These are phyloP conservation scores for Odonthalia washingtoniensis DNA, from an alignment of 31 red algal genomes.

Conservation along the genomic window DNA sequence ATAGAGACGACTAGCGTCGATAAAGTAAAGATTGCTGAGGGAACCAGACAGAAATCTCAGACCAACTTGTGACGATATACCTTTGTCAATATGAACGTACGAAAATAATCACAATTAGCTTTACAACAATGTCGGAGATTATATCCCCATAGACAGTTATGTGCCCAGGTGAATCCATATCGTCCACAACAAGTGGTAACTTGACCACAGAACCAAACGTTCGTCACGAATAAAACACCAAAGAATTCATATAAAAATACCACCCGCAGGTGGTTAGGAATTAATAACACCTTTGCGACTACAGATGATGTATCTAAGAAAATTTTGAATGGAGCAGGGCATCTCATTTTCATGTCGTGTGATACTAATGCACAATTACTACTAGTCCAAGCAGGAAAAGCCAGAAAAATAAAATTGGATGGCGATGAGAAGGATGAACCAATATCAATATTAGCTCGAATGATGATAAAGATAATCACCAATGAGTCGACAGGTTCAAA, in stretches of 20 bases:
- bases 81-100: too few relatives aligned
- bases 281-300: slow-evolving; percentile 28
- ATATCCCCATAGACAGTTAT: too few relatives aligned
- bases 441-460: neutral
- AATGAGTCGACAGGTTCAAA: slow-evolving; percentile 34
- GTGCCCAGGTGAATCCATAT: too few relatives aligned
- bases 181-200: too few relatives aligned
- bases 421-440: neutral
- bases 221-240: slow-evolving; percentile 31
- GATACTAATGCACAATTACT: slow-evolving; percentile 48
- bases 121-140: too few relatives aligned
- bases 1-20: too few relatives aligned
- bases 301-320: slow-evolving; percentile 35
- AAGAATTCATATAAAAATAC: slow-evolving; percentile 31
- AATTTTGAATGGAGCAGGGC: slow-evolving; percentile 32
- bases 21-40: too few relatives aligned
- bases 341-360: slow-evolving; percentile 58
- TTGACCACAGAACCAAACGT: slow-evolving; percentile 23
- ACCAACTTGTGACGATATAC: too few relatives aligned
- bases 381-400: slow-evolving; percentile 26
- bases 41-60: too few relatives aligned
- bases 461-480: slow-evolving; percentile 5
- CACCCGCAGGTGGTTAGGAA: slow-evolving; percentile 32
- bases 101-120: too few relatives aligned
- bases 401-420: slow-evolving; percentile 16